phyloP scores from a whole-genome alignment of 2,329 filamentous ascomycete species.

The Dactylonectria estremocensis region DNA sequence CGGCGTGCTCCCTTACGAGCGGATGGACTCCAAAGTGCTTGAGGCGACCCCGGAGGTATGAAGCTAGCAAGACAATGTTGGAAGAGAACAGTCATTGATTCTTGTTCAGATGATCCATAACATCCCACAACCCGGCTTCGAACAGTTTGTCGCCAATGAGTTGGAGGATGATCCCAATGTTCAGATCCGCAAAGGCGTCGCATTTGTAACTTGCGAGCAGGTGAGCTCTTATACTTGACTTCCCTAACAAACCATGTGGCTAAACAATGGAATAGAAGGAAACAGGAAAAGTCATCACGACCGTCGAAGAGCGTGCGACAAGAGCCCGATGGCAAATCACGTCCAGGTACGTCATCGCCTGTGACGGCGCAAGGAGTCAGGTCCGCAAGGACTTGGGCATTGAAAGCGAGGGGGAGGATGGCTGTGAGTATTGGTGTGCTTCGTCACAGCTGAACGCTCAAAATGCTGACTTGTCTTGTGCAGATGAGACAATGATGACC shows the following conservation, averaged over 20 bases:
- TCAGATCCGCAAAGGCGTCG: conserved; percentile 50
- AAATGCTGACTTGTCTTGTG: conserved; percentile 17
- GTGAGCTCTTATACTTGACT: conserved; percentile 29
- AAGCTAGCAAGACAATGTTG: too few relatives aligned
- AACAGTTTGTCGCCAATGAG: conserved; percentile 46
- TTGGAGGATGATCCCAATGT: conserved; percentile 45
- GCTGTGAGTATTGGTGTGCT: conserved; percentile 48
- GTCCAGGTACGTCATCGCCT: conserved; percentile 54
- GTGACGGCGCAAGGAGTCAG: conserved; percentile 54
- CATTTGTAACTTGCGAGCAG: conserved; percentile 54
- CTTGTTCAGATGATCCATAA: conserved; percentile 57
- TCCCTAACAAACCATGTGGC: background rate
- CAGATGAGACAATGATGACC: conserved; percentile 63
- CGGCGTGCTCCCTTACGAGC: conserved; percentile 25
- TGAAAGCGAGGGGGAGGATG: conserved; percentile 59
- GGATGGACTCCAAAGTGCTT: conserved; percentile 24
- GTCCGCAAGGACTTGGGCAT: conserved; percentile 53
- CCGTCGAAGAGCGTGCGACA: conserved; percentile 49
- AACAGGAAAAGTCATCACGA: conserved; percentile 45
- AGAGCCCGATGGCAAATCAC: conserved; percentile 43
- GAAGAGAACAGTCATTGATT: background rate
- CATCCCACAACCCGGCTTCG: conserved; percentile 58
- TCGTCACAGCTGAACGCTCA: background rate
- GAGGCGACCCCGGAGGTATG: conserved; percentile 23
- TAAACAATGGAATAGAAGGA: background rate